Evolutionary conservation across 139 green algal species (phyloP).

Genomic region (Micromonas pusilla): DNA sequence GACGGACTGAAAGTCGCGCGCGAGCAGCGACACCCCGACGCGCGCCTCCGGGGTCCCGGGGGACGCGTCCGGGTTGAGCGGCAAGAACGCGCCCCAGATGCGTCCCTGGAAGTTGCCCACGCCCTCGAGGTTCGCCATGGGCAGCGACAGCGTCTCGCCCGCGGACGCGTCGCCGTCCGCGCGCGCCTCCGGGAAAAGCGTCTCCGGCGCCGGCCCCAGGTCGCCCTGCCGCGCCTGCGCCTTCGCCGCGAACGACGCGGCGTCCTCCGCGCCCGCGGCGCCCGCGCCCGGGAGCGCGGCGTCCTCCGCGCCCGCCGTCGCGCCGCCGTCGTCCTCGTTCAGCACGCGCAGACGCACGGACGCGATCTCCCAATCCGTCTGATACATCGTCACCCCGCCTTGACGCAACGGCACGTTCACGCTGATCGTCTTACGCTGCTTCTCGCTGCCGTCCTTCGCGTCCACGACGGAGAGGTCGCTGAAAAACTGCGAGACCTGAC

Average conservation of each 20-base stretch:
- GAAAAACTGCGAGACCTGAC: constrained; percentile 80
- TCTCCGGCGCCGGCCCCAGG: not conserved
- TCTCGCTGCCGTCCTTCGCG: constrained; percentile 31
- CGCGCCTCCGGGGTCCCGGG: not conserved
- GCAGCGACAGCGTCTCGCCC: constrained; percentile 55
- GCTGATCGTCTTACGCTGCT: constrained; percentile 53
- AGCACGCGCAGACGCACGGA: constrained; percentile 55
- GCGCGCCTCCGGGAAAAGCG: not conserved
- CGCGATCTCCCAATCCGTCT: constrained; percentile 92
- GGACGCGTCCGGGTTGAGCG: not conserved
- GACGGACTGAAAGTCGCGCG: constrained; percentile 78
- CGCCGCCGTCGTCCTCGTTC: not conserved
- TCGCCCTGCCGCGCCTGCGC: not conserved
- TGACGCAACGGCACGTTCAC: constrained; percentile 92
- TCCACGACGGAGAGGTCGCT: constrained; percentile 65
- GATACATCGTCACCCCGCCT: constrained; percentile 74
- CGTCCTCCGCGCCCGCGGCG: not conserved
- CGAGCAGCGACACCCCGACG: constrained; percentile 62
- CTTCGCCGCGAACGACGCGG: not conserved
- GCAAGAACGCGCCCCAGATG: constrained; percentile 41
- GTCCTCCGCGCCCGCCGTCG: not conserved
- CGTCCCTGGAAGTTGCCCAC: constrained; percentile 18
- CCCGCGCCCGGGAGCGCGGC: not conserved
- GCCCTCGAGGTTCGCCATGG: constrained; percentile 69
- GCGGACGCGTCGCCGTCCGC: constrained; percentile 4